These are phyloP conservation scores for Mycena maculata DNA, from an alignment of 768 basidiomycete species.

Conservation along the genomic window DNA sequence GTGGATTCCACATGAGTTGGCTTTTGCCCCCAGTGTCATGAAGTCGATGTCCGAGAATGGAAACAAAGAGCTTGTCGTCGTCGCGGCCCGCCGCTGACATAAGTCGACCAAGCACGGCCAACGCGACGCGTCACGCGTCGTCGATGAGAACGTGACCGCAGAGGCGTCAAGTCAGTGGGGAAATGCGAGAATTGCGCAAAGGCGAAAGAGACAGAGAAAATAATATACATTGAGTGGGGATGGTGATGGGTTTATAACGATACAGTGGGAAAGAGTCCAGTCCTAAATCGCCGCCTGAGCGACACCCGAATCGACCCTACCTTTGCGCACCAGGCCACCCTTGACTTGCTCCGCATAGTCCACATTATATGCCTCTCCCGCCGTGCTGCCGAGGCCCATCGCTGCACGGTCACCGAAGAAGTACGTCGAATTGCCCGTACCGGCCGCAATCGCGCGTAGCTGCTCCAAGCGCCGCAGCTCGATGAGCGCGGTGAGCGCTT, in stretches of 20 bases:
- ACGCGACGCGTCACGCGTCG: too few species aligned
- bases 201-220: too few species aligned
- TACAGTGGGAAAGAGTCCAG: neutral
- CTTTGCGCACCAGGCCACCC: conserved; percentile 38
- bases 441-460: conserved; percentile 62
- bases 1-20: too few species aligned
- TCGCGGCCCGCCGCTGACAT: too few species aligned
- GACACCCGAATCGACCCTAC: conserved; percentile 9
- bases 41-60: too few species aligned
- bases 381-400: conserved; percentile 40
- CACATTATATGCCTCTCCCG: conserved; percentile 57
- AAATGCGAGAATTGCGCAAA: too few species aligned
- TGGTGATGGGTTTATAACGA: neutral
- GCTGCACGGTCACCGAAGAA: conserved; percentile 61
- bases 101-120: too few species aligned
- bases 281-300: neutral
- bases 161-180: too few species aligned
- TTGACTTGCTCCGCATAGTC: conserved; percentile 63
- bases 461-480: conserved; percentile 65
- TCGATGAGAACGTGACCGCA: too few species aligned
- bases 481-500: conserved; percentile 56
- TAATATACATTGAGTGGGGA: neutral
- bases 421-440: conserved; percentile 65
- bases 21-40: too few species aligned
- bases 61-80: too few species aligned